Evolutionary conservation across 805 yeast species (phyloP), one percentile per base, ranked within the genome.

Genomic region (Gaillardinia entomophila): DNA sequence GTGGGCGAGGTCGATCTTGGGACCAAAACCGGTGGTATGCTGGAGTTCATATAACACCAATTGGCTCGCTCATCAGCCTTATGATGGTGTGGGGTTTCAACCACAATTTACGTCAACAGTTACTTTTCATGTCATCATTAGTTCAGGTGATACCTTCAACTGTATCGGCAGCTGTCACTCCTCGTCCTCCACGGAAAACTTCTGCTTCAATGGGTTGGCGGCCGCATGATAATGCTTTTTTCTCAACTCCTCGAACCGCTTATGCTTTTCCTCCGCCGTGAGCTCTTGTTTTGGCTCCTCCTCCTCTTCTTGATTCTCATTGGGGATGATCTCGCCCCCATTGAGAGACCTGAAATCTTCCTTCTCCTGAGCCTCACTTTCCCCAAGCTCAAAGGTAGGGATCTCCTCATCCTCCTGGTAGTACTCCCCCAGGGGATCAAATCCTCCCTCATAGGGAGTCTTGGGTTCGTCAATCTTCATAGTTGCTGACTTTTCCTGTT

Each of bases 401-500:
- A 77, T 58, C 3, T 66, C 68, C 14, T 47, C 61, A 47, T 82
- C 90, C 4, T 73, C 75, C 32, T 71, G 69, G 45, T 87, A 86
- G 51, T 83, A 82, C 47, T 88, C 95, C 20, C 85, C 86, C 33
- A 73, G 68, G 1, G 92, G 89, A 48, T 82, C 79, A 17, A 85
- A 82, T 1, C 95, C 94, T 8, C 92, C 94, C 52, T 85, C 94
- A 49, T 82, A 89, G 4, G 97, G 97, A 1, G 97, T 89, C 65
- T 89, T 89, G 15, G 97, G 97, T 55, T 89, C 97, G 50, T 86
- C 95, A 27, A 89, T 86, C 46, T 79, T 79, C 87, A 81, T 80
- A 18, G 85, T 80, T 15, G 87, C 74, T 8, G 71, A 57, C 55
- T 77, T 77, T 45, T 82, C 85, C 52, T 76, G 83, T 51, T 88